A percentile compares a stretch with the other conserved stretches of the same genome.
Conservation (phyloP, 2,329 filamentous ascomycete species). For the Fragosphaeria purpurea region DNA sequence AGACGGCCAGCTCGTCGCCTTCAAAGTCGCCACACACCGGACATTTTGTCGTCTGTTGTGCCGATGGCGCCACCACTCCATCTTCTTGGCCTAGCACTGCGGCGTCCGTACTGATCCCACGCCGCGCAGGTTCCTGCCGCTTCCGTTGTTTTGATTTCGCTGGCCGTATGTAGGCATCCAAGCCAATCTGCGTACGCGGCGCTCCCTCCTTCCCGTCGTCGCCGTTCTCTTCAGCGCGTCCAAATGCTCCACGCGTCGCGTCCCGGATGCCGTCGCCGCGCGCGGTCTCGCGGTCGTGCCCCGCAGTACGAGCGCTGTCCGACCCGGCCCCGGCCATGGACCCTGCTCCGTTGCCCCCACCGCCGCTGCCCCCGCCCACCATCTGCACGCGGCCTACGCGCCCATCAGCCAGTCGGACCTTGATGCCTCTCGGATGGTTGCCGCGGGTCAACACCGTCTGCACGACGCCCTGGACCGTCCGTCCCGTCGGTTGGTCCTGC, state of each 20-base stretch:
- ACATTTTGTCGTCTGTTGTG: constrained; percentile 31
- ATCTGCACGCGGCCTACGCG: constrained; percentile 65
- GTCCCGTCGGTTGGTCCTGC: constrained; percentile 63
- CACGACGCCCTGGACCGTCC: constrained; percentile 57
- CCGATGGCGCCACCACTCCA: too few species aligned
- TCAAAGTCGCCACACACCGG: constrained; percentile 58
- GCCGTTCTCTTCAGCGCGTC: too few species aligned
- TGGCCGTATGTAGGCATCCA: constrained; percentile 36
- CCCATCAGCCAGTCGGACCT: constrained; percentile 62
- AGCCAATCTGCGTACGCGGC: constrained; percentile 33
- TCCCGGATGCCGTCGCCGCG: too few species aligned
- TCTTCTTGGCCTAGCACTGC: too few species aligned
- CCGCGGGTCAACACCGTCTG: constrained; percentile 60
- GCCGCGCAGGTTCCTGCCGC: constrained; percentile 7
- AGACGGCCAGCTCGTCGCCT: constrained; percentile 58
- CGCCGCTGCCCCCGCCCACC: constrained; percentile 29
- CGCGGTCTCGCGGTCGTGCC: too few species aligned
- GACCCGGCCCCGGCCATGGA: too few species aligned
- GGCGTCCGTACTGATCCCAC: too few species aligned
- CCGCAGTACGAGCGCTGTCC: too few species aligned
- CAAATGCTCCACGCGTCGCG: too few species aligned
- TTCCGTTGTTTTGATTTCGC: constrained; percentile 19
- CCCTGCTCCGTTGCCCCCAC: too few species aligned
- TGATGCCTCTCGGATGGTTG: constrained; percentile 69
- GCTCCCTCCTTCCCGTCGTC: constrained; percentile 16